These are phyloP conservation scores for Chlamydomonas eustigma DNA, from an alignment of 139 green algal species.

Conservation along the genomic window DNA sequence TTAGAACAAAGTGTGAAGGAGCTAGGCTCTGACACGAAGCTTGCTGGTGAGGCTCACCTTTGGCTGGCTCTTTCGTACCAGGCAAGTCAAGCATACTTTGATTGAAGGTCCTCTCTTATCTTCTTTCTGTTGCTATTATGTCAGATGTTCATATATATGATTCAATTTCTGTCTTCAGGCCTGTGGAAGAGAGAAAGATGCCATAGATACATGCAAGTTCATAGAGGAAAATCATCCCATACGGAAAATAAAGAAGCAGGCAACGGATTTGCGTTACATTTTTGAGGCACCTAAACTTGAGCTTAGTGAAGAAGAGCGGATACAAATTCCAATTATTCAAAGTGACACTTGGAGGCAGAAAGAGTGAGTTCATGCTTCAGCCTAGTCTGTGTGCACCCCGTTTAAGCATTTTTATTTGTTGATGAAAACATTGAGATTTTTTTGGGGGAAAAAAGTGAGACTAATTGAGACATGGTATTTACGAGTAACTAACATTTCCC, in stretches of 20 bases:
- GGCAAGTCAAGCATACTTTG: no score
- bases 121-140: no score
- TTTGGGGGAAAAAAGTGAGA: no score
- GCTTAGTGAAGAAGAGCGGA: slow-evolving; percentile 61
- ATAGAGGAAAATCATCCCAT: slow-evolving; percentile 56
- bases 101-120: no score
- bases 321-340: slow-evolving; percentile 70
- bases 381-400: no score
- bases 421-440: no score
- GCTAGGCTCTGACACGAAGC: slow-evolving; percentile 39
- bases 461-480: no score
- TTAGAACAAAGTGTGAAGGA: slow-evolving; percentile 63
- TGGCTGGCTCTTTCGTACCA: slow-evolving; percentile 86
- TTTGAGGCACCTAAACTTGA: slow-evolving; percentile 45
- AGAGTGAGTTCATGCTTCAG: slow-evolving; percentile 25
- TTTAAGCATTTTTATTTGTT: no score
- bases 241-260: slow-evolving; percentile 41
- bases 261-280: slow-evolving; percentile 25
- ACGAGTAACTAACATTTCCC: no score
- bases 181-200: slow-evolving; percentile 61
- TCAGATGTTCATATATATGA: not conserved
- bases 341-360: slow-evolving; percentile 42
- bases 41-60: slow-evolving; percentile 77
- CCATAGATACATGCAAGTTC: slow-evolving; percentile 68
- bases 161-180: no score